Conservation (phyloP, 768 basidiomycete species). For the Boletellus sp. region DNA sequence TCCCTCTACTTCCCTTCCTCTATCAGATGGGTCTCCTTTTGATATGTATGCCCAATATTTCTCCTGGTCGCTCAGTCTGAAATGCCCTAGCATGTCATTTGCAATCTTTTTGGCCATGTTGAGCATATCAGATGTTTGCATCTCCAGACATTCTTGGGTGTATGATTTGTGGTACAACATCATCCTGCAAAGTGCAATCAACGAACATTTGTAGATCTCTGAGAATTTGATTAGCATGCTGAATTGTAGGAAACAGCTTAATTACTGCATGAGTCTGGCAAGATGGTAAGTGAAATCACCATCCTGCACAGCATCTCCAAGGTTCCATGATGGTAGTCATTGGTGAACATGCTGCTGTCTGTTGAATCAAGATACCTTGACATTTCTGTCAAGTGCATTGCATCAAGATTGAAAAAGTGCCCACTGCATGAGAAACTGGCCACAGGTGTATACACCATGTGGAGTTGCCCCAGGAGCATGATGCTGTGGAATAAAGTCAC, state of each 20-base stretch:
- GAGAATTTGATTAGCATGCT: neutral
- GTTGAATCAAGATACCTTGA: neutral
- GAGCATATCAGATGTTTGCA: too few relatives aligned
- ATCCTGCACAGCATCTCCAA: neutral
- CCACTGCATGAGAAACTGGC: constrained; percentile 1
- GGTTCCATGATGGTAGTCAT: neutral
- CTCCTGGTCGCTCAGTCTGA: too few relatives aligned
- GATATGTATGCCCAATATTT: too few relatives aligned
- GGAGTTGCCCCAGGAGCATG: neutral
- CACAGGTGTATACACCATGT: constrained; percentile 3
- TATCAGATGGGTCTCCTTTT: too few relatives aligned
- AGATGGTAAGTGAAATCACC: neutral
- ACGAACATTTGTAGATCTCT: neutral
- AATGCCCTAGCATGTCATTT: too few relatives aligned
- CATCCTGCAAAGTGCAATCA: neutral
- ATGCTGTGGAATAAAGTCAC: neutral
- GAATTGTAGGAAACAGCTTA: neutral
- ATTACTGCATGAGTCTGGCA: neutral
- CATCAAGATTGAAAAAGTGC: constrained; percentile 6
- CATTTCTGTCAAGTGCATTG: neutral
- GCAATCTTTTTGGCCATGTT: too few relatives aligned
- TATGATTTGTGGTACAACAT: neutral
- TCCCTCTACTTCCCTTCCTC: too few relatives aligned
- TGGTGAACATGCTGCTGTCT: neutral
- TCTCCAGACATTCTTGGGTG: too few relatives aligned